A percentile compares a stretch with the other conserved stretches of the same genome.
Conservation (phyloP, 106 monocot species). For the Apostasia shenzhenica region DNA sequence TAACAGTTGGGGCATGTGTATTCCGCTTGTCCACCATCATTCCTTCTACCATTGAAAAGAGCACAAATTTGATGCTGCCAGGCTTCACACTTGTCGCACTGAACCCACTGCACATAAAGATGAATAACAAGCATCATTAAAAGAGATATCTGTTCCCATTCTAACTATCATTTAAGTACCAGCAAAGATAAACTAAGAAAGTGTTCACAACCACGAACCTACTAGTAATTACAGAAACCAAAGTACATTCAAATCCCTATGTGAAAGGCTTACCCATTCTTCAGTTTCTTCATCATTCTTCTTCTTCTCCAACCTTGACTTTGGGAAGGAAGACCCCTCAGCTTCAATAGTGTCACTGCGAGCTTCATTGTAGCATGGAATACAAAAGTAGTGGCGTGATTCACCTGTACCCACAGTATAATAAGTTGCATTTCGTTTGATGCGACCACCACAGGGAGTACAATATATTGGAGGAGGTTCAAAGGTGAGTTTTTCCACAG, state of each 20-base stretch:
- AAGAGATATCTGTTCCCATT: no score
- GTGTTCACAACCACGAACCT: background rate
- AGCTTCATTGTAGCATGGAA: slow-evolving; percentile 85
- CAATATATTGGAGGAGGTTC: slow-evolving; percentile 99
- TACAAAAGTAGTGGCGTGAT: slow-evolving; percentile 73
- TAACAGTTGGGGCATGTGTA: slow-evolving; percentile 98
- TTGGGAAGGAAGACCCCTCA: slow-evolving; percentile 49
- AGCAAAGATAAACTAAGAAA: no score
- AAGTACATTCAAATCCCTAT: background rate
- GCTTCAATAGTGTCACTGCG: slow-evolving; percentile 82
- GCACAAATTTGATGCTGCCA: slow-evolving; percentile 99
- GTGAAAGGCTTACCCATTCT: slow-evolving; percentile 62
- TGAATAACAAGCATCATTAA: background rate
- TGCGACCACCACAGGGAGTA: slow-evolving; percentile 92
- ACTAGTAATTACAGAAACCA: background rate
- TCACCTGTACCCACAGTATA: slow-evolving; percentile 80
- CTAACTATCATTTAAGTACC: no score
- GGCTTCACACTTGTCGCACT: slow-evolving; percentile 99
- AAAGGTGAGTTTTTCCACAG: slow-evolving; percentile 91
- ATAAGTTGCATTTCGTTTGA: slow-evolving; percentile 90
- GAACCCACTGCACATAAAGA: slow-evolving; percentile 72
- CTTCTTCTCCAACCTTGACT: slow-evolving; percentile 85
- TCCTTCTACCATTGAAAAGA: slow-evolving; percentile 91
- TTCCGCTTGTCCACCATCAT: slow-evolving; percentile 97
- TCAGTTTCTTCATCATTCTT: slow-evolving; percentile 94